Evolutionary conservation across 495 filamentous ascomycete species (phyloP), one percentile per base, ranked within the genome.

Genomic region (Trichoderma virens): DNA sequence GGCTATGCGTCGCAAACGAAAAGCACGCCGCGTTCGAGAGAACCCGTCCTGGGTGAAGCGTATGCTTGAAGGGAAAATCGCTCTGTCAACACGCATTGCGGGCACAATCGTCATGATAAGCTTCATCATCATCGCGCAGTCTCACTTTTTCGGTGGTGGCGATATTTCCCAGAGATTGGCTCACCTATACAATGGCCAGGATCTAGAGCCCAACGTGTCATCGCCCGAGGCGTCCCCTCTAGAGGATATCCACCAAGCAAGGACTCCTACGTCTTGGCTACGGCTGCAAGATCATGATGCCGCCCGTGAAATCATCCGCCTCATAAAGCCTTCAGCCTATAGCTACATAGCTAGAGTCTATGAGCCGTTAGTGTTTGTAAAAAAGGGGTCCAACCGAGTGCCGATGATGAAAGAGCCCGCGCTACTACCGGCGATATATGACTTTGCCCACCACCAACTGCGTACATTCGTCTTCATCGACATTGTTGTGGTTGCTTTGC

Each of bases 281-380:
- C 78, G 80, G 20, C 78, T 90, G 65, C 88, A 91, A 74, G 88
- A 90, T 65, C 85, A 89, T 67, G 82, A 89, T 65, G 90, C 88
- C 0, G 87, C 86, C 8, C 81, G 81, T 61, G 88, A 91, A 67
- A 77, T 90, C 16, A 88, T 91, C 69, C 78, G 80, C 28, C 77
- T 88, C 9, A 79, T 90, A 66, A 90, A 87, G 63, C 88, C 88
- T 2, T 73, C 81, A 62, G 83, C 83, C 1, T 76, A 86, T 68
- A 85, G 84, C 73, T 85, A 89, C 67, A 78, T 90, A 23, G 87
- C 87, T 13, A 80, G 81, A 39, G 86, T 89, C 2, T 87, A 86
- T 64, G 79, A 89, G 30, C 88, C 88, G 2, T 70, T 88, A 8
- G 78, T 89, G 31, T 86, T 90, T 65, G 86, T 90, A 9, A 68